These are phyloP conservation scores for Calcarisporium arbuscula DNA, from an alignment of 2,329 filamentous ascomycete species.

Conservation along the genomic window DNA sequence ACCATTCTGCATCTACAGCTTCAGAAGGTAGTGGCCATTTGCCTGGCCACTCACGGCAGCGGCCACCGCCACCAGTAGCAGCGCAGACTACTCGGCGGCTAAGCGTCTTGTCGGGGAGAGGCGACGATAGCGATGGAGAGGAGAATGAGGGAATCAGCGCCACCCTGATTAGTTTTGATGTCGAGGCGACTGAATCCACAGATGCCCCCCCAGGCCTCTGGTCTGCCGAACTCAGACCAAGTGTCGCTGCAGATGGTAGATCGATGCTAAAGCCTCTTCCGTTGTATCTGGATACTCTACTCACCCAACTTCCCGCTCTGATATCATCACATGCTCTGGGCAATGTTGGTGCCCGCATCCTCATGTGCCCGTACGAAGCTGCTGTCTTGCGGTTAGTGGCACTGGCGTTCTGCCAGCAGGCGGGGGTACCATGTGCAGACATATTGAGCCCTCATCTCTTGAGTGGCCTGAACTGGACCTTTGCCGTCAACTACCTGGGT, in stretches of 20 bases:
- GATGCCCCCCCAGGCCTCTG: constrained; percentile 45
- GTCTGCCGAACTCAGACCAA: constrained; percentile 54
- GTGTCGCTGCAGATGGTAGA: constrained; percentile 26
- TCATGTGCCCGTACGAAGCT: constrained; percentile 42
- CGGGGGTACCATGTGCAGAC: constrained; percentile 29
- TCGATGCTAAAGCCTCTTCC: constrained; percentile 18
- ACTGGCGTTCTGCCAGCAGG: constrained; percentile 30
- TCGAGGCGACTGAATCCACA: constrained; percentile 48
- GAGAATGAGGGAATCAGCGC: constrained; percentile 48
- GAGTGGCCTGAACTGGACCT: constrained; percentile 31
- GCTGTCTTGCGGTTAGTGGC: constrained; percentile 39
- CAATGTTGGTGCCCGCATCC: constrained; percentile 33
- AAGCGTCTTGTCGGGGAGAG: constrained; percentile 41
- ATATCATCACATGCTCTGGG: constrained; percentile 41
- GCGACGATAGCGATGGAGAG: constrained; percentile 51
- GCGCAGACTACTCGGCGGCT: constrained; percentile 33
- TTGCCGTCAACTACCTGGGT: constrained; percentile 38
- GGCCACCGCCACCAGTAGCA: constrained; percentile 6
- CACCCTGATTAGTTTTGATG: constrained; percentile 55
- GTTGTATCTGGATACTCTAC: constrained; percentile 39
- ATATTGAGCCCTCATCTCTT: constrained; percentile 33
- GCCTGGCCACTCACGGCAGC: constrained; percentile 1
- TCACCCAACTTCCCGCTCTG: constrained; percentile 45
- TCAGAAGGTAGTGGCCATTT: too few species aligned
- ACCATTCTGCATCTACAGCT: too few species aligned